These are phyloP conservation scores for Chenopodium suecicum DNA, from an alignment of 148 eudicot genomes.

Conservation along the genomic window DNA sequence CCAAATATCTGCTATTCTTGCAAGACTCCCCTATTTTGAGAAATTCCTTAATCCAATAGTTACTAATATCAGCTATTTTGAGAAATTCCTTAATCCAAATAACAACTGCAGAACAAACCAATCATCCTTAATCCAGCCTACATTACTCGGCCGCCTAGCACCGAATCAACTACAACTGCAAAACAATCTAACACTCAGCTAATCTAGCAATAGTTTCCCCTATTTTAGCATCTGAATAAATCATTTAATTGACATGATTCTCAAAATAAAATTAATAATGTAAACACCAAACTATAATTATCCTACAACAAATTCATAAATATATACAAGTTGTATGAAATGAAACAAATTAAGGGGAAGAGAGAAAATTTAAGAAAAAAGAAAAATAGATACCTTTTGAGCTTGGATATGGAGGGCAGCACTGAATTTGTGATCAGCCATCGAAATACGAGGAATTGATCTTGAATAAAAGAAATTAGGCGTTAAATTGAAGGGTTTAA, in stretches of 20 bases:
- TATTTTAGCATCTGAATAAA: not conserved
- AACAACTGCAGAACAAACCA: not conserved
- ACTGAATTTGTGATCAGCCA: slow-evolving; percentile 27
- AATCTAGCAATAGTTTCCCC: not conserved
- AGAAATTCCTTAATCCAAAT: too few species aligned
- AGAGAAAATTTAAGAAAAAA: not conserved
- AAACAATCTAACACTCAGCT: not conserved
- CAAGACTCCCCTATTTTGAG: too few species aligned
- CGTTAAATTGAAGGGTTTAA: slow-evolving; percentile 13
- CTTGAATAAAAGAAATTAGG: slow-evolving; percentile 19
- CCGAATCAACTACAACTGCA: not conserved
- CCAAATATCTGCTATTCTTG: not conserved
- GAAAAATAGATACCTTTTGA: slow-evolving; percentile 37
- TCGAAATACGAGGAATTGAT: slow-evolving; percentile 21
- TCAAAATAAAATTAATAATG: not conserved
- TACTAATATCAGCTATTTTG: too few species aligned
- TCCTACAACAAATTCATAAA: not conserved
- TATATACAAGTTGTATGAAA: not conserved
- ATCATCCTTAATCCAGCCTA: not conserved
- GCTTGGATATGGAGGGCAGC: slow-evolving; percentile 31
- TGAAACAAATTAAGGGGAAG: too few species aligned
- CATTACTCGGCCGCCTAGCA: not conserved
- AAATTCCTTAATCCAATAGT: too few species aligned
- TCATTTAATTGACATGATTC: not conserved
- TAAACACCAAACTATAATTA: not conserved